Base-by-base conservation (phyloP, 2,329 filamentous ascomycete species). In the Achaetomium macrosporum region DNA sequence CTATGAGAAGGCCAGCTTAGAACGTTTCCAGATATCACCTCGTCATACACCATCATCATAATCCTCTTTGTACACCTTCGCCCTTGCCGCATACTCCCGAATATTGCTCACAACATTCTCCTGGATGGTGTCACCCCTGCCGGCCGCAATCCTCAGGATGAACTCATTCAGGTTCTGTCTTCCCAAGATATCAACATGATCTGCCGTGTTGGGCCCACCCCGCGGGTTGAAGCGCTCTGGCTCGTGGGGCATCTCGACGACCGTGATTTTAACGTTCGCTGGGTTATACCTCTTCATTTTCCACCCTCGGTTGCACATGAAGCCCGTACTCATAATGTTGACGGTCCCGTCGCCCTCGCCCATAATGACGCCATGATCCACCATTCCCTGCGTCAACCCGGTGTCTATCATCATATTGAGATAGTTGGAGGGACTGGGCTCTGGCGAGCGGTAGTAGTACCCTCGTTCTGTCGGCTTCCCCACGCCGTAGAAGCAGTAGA, bases 251-350 rank as follows among this genome's bases (percentile, higher is more conserved):
- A 99, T 99, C 73, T 99, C 93, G 56, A 87, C 90, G 0, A 91
- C 88, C 39, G 84, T 95, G 57, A 99, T 75, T 63, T 90, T 83
- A 31, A 85, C 79, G 2, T 85, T 84, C 0, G 90, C 87, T 0
- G 93, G 93, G 64, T 99, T 99, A 68, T 95, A 99, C 35, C 93
- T 81, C 69, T 90, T 90, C 69, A 96, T 87, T 53, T 85, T 84
- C 93, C 93, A 99, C 3, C 93, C 93, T 63, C 86, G 90, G 61
- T 90, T 87, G 69, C 93, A 99, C 93, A 99, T 97, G 68, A 97
- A 99, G 2, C 92, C 93, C 1, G 84, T 83, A 61, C 88, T 95
- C 11, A 99, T 72, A n/a, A 99, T 71, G 59, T 91, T 95, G 40
- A 99, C 93, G 0, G 93, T 99, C 1, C 93, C 93, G 62, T 99